These are phyloP conservation scores for Gamsiella multidivaricata DNA, from an alignment of 192 early-diverging fungal genomes.

Conservation along the genomic window DNA sequence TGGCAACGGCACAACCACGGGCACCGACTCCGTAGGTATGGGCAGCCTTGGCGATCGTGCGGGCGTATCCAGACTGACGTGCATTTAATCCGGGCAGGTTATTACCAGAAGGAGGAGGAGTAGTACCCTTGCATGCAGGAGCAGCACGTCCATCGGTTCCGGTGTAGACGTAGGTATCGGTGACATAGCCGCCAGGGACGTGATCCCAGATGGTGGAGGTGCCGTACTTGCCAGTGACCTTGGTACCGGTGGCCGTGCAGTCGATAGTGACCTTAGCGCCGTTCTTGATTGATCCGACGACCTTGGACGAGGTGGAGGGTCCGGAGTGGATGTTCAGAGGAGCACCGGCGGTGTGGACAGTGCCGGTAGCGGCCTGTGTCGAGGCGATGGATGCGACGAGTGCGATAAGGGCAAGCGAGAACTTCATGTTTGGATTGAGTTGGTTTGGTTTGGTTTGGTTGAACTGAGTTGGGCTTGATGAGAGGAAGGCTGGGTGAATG, in stretches of 20 bases:
- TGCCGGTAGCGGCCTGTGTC: constrained; percentile 3
- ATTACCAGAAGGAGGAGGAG: background rate
- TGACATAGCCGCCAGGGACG: constrained; percentile 2
- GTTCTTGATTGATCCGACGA: constrained; percentile 8
- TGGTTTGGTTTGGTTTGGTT: background rate
- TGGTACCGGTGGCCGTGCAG: constrained; percentile 2
- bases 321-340: constrained; percentile 8
- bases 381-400: constrained; percentile 5
- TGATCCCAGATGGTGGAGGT: constrained; percentile 7
- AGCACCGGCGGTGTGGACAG: background rate
- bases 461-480: background rate
- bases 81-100: constrained; percentile 11
- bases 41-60: background rate
- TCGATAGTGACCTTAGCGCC: background rate
- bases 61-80: constrained; percentile 8
- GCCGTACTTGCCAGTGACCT: background rate
- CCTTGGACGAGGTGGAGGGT: constrained; percentile 2
- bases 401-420: background rate
- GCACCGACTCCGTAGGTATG: constrained; percentile 3
- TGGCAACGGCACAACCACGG: constrained; percentile 9
- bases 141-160: constrained; percentile 11
- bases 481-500: no score
- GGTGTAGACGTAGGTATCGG: constrained; percentile 12
- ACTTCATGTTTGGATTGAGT: constrained; percentile 12
- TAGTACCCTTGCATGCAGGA: constrained; percentile 4